Evolutionary conservation across 179 eudicot species (phyloP), one percentile per base, ranked within the genome.

Genomic region (Beta corolliflora): DNA sequence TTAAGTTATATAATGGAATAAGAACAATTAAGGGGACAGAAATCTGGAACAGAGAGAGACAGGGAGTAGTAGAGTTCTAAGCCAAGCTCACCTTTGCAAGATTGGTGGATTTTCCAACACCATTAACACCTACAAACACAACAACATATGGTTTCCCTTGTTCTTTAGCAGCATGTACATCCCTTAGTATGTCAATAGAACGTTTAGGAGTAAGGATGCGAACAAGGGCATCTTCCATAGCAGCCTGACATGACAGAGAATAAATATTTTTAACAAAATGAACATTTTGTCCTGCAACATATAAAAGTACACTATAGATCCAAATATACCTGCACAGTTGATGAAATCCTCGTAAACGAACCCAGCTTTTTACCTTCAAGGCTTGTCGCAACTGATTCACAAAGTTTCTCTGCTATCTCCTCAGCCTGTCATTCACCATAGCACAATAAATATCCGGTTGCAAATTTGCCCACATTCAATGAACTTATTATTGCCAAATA

Each of bases 31-130:
- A 9, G 13, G 21, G 13, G 46, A 45, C 53, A 16, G 36, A 11
- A n/a, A 19, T 44, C 55, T 70, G 55, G 73, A 69, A 2, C n/a
- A 1, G 5, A 21, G 41, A 15, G 75, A 48, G 36, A 71, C 10
- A 56, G 50, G 72, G 15, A 12, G 71, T n/a, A 70, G n/a, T 9
- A 59, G 1, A 36, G 14, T 4, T 10, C 15, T 21, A 67, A 48
- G 77, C 21, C 15, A 9, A 65, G 46, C 84, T 81, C 75, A 94
- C 99, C 97, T 96, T 96, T 54, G 99, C 99, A 78, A 96, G 97
- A 86, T 96, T 96, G 72, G 99, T 96, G 56, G 99, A 96, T 87
- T 96, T 96, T 74, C 99, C 99, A 84, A 96, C 99, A 87, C 99
- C 99, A 88, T 96, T 96, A 73, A 96, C 99, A 86, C 99, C 98